A percentile compares a stretch with the other conserved stretches of the same genome.
Conservation (phyloP, 2,329 filamentous ascomycete species). For the Aspergillus quadrilineatus region DNA sequence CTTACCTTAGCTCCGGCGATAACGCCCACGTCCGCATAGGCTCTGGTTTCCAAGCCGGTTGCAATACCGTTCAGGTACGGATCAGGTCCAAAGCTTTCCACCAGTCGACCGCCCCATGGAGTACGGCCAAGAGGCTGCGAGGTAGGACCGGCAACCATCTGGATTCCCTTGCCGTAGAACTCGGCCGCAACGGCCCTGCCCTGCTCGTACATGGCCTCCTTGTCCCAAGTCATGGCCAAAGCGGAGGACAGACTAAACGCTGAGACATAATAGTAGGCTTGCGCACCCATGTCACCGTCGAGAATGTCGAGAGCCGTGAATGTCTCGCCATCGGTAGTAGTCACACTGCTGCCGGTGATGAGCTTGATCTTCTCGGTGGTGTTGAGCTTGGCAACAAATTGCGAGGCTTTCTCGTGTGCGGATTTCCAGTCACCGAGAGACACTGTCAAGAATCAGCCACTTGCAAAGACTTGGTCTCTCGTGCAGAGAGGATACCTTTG, state of each 20-base stretch:
- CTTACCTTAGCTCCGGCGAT: slow-evolving; percentile 12
- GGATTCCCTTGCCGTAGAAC: slow-evolving; percentile 22
- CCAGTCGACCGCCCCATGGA: slow-evolving; percentile 21
- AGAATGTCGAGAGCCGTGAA: slow-evolving; percentile 26
- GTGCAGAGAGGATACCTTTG: background rate
- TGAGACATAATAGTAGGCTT: slow-evolving; percentile 23
- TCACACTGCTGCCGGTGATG: slow-evolving; percentile 24
- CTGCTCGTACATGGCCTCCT: slow-evolving; percentile 22
- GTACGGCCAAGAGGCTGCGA: slow-evolving; percentile 22
- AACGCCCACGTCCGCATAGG: slow-evolving; percentile 56
- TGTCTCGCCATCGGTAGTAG: slow-evolving; percentile 19
- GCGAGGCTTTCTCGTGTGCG: slow-evolving; percentile 20
- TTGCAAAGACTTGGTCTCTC: background rate
- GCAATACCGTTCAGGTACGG: slow-evolving; percentile 47
- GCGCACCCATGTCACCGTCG: slow-evolving; percentile 22
- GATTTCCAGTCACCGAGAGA: slow-evolving; percentile 16
- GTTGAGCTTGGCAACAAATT: slow-evolving; percentile 20
- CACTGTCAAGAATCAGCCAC: background rate
- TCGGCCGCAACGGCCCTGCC: slow-evolving; percentile 18
- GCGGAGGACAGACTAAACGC: slow-evolving; percentile 21
- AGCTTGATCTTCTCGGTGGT: slow-evolving; percentile 27
- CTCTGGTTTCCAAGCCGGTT: slow-evolving; percentile 48
- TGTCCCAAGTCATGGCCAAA: slow-evolving; percentile 24
- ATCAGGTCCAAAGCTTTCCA: slow-evolving; percentile 46
- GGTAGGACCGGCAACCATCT: slow-evolving; percentile 21